phyloP scores from a whole-genome alignment of 2,329 filamentous ascomycete species.

The Hansfordia pulvinata region DNA sequence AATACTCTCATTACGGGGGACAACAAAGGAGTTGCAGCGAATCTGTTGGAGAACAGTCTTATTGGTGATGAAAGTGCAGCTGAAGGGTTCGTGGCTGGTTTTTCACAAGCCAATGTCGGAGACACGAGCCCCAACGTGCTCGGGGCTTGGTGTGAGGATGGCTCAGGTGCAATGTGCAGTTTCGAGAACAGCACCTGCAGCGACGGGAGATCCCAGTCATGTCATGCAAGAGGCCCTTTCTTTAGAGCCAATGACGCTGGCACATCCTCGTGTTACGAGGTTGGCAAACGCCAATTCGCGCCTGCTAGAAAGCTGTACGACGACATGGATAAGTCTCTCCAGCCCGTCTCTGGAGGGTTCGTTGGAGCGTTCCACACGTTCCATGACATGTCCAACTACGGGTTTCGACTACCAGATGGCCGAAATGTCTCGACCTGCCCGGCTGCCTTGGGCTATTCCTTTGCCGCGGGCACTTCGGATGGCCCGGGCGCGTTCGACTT shows the following conservation, averaged over 20 bases:
- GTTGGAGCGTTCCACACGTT: slow-evolving; percentile 81
- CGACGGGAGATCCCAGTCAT: slow-evolving; percentile 54
- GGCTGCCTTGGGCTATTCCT: slow-evolving; percentile 80
- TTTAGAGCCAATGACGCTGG: slow-evolving; percentile 58
- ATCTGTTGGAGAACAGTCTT: slow-evolving; percentile 64
- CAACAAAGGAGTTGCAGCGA: slow-evolving; percentile 89
- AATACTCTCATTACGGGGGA: slow-evolving; percentile 88
- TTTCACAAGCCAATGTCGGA: slow-evolving; percentile 82
- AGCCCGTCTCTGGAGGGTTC: slow-evolving; percentile 43
- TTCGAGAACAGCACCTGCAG: slow-evolving; percentile 75
- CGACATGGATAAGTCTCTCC: slow-evolving; percentile 29
- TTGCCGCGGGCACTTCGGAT: slow-evolving; percentile 85
- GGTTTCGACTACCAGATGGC: slow-evolving; percentile 62
- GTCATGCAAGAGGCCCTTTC: slow-evolving; percentile 60
- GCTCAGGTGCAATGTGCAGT: slow-evolving; percentile 55
- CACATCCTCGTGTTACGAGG: slow-evolving; percentile 61
- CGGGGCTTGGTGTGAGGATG: slow-evolving; percentile 83
- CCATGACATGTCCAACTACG: slow-evolving; percentile 65
- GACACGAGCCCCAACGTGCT: slow-evolving; percentile 83
- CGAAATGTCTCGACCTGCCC: slow-evolving; percentile 62
- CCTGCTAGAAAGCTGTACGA: slow-evolving; percentile 31
- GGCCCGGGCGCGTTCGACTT: slow-evolving; percentile 89
- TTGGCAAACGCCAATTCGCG: slow-evolving; percentile 57
- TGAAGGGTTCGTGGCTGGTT: slow-evolving; percentile 71
- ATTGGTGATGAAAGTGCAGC: slow-evolving; percentile 37